Evolutionary conservation across 1,284 basidiomycete genomes (phyloP).

Genomic region (Ustilago loliicola): DNA sequence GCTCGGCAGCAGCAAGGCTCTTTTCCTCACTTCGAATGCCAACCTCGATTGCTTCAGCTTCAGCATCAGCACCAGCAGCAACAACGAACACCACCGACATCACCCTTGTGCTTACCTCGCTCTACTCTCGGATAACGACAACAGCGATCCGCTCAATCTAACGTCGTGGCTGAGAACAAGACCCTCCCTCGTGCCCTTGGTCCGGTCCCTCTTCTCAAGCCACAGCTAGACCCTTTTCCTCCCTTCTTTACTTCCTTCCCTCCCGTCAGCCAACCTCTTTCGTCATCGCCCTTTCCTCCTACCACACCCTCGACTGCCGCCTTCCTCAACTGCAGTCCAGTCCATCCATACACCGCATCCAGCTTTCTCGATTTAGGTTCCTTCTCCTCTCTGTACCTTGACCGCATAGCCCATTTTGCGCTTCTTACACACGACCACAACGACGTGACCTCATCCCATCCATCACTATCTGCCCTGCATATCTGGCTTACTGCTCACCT

Average conservation of each 20-base stretch:
- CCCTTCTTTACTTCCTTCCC: conserved; percentile 3
- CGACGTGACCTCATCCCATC: conserved; percentile 15
- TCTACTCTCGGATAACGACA: background rate
- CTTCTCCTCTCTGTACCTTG: conserved; percentile 10
- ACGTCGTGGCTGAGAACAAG: conserved; percentile 17
- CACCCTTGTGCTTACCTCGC: conserved; percentile 11
- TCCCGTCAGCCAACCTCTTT: conserved; percentile 21
- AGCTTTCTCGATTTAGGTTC: background rate
- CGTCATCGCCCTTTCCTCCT: conserved; percentile 32
- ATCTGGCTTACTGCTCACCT: background rate
- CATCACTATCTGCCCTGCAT: background rate
- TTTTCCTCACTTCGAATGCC: background rate
- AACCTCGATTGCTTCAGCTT: background rate
- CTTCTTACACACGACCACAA: conserved; percentile 2
- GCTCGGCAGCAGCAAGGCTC: conserved; percentile 7
- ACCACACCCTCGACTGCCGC: background rate
- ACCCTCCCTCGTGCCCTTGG: conserved; percentile 13
- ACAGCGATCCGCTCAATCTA: background rate
- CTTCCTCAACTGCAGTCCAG: conserved; percentile 1
- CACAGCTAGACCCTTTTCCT: conserved; percentile 38
- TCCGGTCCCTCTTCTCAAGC: conserved; percentile 18
- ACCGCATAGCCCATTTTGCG: background rate
- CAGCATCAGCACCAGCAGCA: background rate
- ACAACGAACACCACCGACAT: background rate
- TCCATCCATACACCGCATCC: conserved; percentile 4